Percentiles rank a stretch among this genome's conserved stretches.
phyloP scores from a whole-genome alignment of 441 rosid species.

The Mallotus repandus region DNA sequence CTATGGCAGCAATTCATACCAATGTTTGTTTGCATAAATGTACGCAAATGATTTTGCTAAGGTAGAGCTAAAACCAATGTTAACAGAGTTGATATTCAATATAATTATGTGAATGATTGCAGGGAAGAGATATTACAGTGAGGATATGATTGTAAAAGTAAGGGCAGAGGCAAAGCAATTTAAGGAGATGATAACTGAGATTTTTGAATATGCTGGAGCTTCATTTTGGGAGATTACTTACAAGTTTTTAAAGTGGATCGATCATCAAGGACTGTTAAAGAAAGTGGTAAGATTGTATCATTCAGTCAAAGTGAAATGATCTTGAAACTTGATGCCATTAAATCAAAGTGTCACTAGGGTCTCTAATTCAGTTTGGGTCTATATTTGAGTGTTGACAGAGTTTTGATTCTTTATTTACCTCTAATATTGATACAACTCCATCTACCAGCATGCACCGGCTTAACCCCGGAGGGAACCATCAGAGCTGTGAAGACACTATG shows the following conservation, averaged over 20 bases:
- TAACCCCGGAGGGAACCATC: slow-evolving; percentile 72
- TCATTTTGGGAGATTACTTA: slow-evolving; percentile 23
- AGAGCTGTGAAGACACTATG: slow-evolving; percentile 48
- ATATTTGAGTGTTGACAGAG: neutral
- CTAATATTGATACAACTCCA: slow-evolving; percentile 41
- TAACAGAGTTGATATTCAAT: neutral
- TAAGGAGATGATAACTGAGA: slow-evolving; percentile 15
- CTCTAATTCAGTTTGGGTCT: neutral
- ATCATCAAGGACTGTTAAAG: neutral
- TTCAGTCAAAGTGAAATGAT: neutral
- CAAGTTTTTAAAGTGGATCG: slow-evolving; percentile 28
- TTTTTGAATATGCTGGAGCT: slow-evolving; percentile 16
- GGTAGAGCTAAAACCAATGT: neutral
- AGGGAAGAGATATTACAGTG: slow-evolving; percentile 12
- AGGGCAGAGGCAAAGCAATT: slow-evolving; percentile 19
- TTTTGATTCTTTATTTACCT: neutral
- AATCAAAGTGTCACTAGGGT: neutral
- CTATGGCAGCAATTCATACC: too few relatives aligned
- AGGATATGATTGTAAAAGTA: neutral
- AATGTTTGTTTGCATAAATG: too few relatives aligned
- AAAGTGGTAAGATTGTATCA: neutral
- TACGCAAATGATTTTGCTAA: neutral
- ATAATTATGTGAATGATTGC: neutral
- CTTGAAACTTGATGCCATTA: too few relatives aligned
- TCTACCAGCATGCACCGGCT: slow-evolving; percentile 58